phyloP scores from a whole-genome alignment of 331 rosid genomes.

The Erythrophleum ivorense region DNA sequence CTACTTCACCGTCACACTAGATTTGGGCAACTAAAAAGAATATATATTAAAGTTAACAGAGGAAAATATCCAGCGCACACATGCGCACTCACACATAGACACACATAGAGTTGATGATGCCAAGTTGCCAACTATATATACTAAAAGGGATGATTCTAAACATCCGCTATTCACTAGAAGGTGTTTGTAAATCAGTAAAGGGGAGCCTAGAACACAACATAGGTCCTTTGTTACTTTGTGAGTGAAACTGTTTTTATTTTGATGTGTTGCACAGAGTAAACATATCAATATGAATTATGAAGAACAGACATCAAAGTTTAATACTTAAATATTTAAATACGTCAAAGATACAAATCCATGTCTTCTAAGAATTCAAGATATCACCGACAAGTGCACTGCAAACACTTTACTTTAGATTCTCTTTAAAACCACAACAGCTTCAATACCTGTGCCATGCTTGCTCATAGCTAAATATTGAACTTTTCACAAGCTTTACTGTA shows the following conservation, averaged over 20 bases:
- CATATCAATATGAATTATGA: conserved; percentile 21
- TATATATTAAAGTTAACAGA: not conserved
- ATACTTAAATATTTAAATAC: conserved; percentile 27
- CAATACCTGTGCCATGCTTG: conserved; percentile 98
- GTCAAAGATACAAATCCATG: conserved; percentile 25
- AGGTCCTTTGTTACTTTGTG: conserved; percentile 12
- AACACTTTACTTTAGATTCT: conserved; percentile 1
- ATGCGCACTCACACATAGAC: not conserved
- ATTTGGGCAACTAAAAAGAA: not conserved
- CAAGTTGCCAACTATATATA: not conserved
- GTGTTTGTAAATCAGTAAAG: conserved; percentile 3
- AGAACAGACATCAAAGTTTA: conserved; percentile 5
- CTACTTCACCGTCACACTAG: conserved; percentile 22
- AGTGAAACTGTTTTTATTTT: conserved; percentile 14
- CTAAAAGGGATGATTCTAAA: conserved; percentile 9
- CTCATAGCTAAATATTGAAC: conserved; percentile 93
- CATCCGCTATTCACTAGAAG: conserved; percentile 22
- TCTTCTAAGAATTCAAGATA: conserved; percentile 23
- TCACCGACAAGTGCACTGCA: conserved; percentile 22
- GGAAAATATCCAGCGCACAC: conserved; percentile 1
- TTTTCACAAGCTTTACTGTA: conserved; percentile 84
- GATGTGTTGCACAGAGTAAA: conserved; percentile 21
- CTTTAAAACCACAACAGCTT: conserved; percentile 35
- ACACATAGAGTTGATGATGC: conserved; percentile 10
- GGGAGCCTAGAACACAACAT: not conserved